Evolutionary conservation across 345 rosid genomes (phyloP), one percentile per base, ranked within the genome.

Genomic region (Aquilaria yunnanensis): DNA sequence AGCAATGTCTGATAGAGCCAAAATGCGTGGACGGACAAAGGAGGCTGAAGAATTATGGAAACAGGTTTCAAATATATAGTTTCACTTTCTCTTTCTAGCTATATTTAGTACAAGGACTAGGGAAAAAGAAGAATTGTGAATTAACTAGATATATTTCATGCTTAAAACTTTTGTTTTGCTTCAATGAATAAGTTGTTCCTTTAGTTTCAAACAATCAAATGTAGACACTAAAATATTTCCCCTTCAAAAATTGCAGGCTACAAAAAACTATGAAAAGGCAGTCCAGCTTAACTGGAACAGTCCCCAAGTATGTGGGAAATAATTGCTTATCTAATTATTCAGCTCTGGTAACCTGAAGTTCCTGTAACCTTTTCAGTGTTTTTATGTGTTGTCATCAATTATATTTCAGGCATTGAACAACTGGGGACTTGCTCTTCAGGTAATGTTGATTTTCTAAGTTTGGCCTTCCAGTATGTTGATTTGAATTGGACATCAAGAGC

Each of bases 31-130:
- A 63, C 96, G 96, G 67, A 95, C 99, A 56, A 95, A 90, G 81
- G 97, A 95, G 77, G 99, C 96, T 63, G 99, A 95, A 81, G 96
- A 95, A 82, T 70, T 91, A 48, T 95, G 99, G 99, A 82, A 85
- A 78, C 96, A 87, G 86, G 99, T 90, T 70, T 37, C 56, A 54
- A 54, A 9, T 46, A 11, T 52, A 54, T 67, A 60, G 43, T 62
- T 57, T 56, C 68, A 45, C 54, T 33, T 16, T 45, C 50, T 33
- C 47, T 12, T 47, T 60, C 33, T 14, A 52, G 61, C 49, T 58
- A 58, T 43, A 32, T 31, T 37, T 37, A 37, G 43, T 37, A 2
- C 14, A 37, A 37, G 5, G 43, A 37, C 43, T 37, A 37, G 8
- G 8, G 8, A 37, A 3, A 9, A 37, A 37, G 43, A 4, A 37